Evolutionary conservation across 257 asterid genomes (phyloP).

Genomic region (Capsicum chinense): DNA sequence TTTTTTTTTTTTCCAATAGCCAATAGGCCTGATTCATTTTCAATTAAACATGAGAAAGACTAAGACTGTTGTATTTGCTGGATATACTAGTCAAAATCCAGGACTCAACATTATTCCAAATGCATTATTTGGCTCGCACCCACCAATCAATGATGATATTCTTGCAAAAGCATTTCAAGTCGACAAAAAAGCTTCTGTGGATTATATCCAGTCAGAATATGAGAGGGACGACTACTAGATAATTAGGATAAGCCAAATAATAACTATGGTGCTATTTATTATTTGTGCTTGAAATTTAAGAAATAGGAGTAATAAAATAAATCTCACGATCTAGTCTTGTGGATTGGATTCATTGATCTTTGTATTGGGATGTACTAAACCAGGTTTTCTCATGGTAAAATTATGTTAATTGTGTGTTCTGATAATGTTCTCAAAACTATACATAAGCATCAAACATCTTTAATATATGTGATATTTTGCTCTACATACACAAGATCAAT

Average conservation of each 20-base stretch:
- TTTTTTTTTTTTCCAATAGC: not conserved
- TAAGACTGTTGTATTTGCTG: not conserved
- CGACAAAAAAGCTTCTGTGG: not conserved
- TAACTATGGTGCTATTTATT: not conserved
- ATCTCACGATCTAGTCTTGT: not conserved
- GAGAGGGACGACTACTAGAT: not conserved
- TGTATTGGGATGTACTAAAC: not conserved
- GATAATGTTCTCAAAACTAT: not conserved
- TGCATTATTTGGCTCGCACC: conserved; percentile 3
- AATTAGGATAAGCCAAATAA: not conserved
- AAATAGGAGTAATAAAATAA: not conserved
- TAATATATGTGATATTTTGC: not conserved
- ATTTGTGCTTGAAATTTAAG: not conserved
- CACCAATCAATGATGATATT: not conserved
- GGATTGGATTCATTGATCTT: not conserved
- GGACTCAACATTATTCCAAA: not conserved
- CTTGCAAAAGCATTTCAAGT: conserved; percentile 27
- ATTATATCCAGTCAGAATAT: not conserved
- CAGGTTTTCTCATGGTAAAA: not conserved
- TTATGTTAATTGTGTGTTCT: not conserved
- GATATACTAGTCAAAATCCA: not conserved
- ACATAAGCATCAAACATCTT: too few species aligned
- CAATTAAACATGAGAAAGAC: not conserved
- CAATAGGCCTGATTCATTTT: not conserved
- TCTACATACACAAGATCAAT: not conserved